Base-by-base conservation (phyloP, 2,329 filamentous ascomycete species). In the Ambrosiella xylebori region DNA sequence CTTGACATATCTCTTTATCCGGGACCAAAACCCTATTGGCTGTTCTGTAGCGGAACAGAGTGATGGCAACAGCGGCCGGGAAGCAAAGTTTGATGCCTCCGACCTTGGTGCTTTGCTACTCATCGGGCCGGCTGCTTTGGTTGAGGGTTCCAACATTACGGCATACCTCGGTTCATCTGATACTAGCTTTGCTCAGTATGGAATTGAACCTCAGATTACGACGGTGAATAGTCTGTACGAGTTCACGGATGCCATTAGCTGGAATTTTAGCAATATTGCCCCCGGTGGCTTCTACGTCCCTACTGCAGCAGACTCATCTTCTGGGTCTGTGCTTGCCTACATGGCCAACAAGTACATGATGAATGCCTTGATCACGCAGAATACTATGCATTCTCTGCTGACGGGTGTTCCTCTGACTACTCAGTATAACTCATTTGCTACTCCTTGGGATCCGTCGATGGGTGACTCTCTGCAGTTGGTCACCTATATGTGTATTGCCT, bases 221-320 rank as follows among this genome's bases (percentile, higher is more conserved):
- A 36, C 76, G 0, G 82, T 88, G 7, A 73, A 86, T 60, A 82
- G 77, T 0, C 73, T 88, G 36, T 19, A 6, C 36, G 78, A 84
- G 0, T 94, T 95, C 69, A 81, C 84, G 59, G 66, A 75, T 27
- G 84, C 78, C 62, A 77, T 95, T 54, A 64, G 72, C 3, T 69
- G 74, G 6, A 76, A 82, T 39, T 88, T 83, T 66, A 75, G 72
- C 55, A 84, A 82, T 56, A 76, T 91, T 45, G 85, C 80, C 0
- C 88, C 86, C 0, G 86, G 85, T n/a, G 89, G 85, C 0, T 78
- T 93, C 66, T 95, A 86, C 74, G 71, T 94, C 1, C 84, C 82
- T 4, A 41, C 52, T 13, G 19, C 3, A n/a, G 36, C 39, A 17
- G 79, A 85, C 57, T 71, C 72, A 15, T 72, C 68, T 40, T 76